These are phyloP conservation scores for Sugiyamaella xylanicola DNA, from an alignment of 1,139 yeast genomes.

Conservation along the genomic window DNA sequence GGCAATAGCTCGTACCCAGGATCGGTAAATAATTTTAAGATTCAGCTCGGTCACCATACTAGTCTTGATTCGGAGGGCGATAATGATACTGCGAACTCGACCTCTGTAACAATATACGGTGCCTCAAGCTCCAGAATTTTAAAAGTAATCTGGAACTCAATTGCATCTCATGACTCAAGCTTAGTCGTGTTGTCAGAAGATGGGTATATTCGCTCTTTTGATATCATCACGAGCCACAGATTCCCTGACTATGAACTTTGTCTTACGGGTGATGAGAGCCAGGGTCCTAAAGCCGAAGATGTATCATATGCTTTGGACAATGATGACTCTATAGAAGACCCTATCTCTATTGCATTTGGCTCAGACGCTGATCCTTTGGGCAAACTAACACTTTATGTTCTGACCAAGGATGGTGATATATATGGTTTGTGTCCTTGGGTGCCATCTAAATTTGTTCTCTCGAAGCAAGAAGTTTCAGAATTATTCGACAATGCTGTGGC, in stretches of 20 bases:
- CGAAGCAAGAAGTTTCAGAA: conserved; percentile 42
- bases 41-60: no score
- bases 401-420: conserved; percentile 57
- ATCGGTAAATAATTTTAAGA: background rate
- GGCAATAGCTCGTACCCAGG: background rate
- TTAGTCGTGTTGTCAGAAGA: conserved; percentile 47
- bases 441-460: conserved; percentile 48
- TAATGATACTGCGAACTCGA: background rate
- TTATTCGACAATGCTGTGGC: conserved; percentile 49
- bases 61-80: no score
- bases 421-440: conserved; percentile 59
- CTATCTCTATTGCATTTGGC: conserved; percentile 54
- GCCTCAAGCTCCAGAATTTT: conserved; percentile 18
- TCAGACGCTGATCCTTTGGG: conserved; percentile 44
- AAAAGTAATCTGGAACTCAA: conserved; percentile 50
- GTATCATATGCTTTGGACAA: conserved; percentile 6
- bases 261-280: background rate
- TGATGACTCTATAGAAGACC: conserved; percentile 27
- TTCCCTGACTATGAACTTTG: conserved; percentile 31
- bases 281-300: conserved; percentile 18
- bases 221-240: conserved; percentile 38
- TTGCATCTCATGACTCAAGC: conserved; percentile 46
- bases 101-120: no score
- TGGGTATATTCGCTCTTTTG: conserved; percentile 43
- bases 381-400: conserved; percentile 50